Evolutionary conservation across 1,139 yeast genomes (phyloP).

Genomic region (Diutina mesorugosa): DNA sequence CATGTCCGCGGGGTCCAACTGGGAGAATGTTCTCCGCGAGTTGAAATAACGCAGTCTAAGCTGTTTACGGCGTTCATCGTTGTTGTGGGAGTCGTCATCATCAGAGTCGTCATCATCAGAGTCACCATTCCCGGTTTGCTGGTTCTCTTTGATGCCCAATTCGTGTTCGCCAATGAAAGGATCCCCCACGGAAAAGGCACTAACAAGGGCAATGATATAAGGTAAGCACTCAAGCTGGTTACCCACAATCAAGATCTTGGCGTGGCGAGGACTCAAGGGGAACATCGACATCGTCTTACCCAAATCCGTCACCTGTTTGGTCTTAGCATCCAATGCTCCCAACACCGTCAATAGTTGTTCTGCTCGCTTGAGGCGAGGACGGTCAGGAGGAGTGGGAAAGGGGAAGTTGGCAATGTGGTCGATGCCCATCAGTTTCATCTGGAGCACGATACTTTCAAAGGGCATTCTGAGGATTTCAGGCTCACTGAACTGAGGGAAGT

Average conservation of each 20-base stretch:
- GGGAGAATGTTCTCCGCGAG: constrained; percentile 47
- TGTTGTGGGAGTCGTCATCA: constrained; percentile 15
- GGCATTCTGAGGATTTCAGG: constrained; percentile 96
- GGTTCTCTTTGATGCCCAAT: constrained; percentile 25
- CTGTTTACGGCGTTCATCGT: constrained; percentile 25
- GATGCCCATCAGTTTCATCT: constrained; percentile 96
- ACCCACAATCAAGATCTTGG: constrained; percentile 81
- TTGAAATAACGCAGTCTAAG: constrained; percentile 38
- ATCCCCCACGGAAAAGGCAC: constrained; percentile 89
- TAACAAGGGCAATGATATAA: constrained; percentile 78
- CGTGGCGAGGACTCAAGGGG: constrained; percentile 88
- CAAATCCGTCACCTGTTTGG: constrained; percentile 47
- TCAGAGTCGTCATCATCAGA: constrained; percentile 22
- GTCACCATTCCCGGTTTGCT: constrained; percentile 14
- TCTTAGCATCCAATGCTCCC: constrained; percentile 60
- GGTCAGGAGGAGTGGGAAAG: constrained; percentile 89
- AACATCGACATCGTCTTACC: constrained; percentile 83
- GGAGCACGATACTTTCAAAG: constrained; percentile 83
- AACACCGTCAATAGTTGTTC: constrained; percentile 54
- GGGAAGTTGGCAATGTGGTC: constrained; percentile 87
- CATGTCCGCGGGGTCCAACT: constrained; percentile 69
- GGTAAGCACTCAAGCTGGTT: constrained; percentile 81
- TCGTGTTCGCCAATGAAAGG: constrained; percentile 73
- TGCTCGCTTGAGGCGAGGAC: constrained; percentile 47
- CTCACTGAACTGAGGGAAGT: constrained; percentile 65